Conservation (phyloP, 371 early-diverging fungal genomes). For the Mortierella sp. region DNA sequence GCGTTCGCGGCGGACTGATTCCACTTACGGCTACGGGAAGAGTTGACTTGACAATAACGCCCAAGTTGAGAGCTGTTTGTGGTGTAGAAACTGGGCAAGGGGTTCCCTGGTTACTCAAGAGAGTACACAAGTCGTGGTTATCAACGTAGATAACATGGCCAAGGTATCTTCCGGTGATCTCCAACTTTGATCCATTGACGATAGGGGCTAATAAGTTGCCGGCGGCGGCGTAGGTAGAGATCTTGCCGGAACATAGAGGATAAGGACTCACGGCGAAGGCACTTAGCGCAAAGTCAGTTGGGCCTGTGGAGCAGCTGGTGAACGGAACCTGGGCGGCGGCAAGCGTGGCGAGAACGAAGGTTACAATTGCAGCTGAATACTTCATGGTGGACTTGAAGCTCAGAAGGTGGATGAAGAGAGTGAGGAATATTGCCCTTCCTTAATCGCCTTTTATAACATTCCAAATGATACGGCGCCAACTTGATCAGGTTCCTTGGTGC, state of each 20-base stretch:
- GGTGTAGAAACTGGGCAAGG: slow-evolving; percentile 40
- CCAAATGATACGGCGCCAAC: too few relatives aligned
- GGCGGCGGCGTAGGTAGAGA: slow-evolving; percentile 24
- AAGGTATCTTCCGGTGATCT: slow-evolving; percentile 23
- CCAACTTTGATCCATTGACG: slow-evolving; percentile 8
- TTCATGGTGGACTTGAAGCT: slow-evolving; percentile 21
- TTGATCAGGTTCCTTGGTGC: too few relatives aligned
- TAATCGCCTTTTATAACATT: too few relatives aligned
- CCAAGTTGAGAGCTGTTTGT: slow-evolving; percentile 27
- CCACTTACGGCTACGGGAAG: too few relatives aligned
- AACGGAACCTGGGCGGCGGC: slow-evolving; percentile 22
- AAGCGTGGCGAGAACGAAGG: slow-evolving; percentile 22
- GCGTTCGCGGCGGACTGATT: too few relatives aligned
- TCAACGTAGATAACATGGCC: slow-evolving; percentile 35
- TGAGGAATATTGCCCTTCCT: too few relatives aligned
- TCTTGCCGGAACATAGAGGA: slow-evolving; percentile 33
- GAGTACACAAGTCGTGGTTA: slow-evolving; percentile 34
- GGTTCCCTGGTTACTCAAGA: slow-evolving; percentile 21
- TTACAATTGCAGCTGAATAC: slow-evolving; percentile 32
- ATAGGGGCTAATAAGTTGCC: slow-evolving; percentile 28
- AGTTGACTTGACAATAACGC: slow-evolving; percentile 21
- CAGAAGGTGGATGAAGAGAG: too few relatives aligned
- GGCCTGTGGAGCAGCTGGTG: slow-evolving; percentile 26
- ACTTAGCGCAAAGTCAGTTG: slow-evolving; percentile 19
- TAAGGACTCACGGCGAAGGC: slow-evolving; percentile 25